phyloP scores from a whole-genome alignment of 495 filamentous ascomycete genomes.

The Aspergillus cavernicola region DNA sequence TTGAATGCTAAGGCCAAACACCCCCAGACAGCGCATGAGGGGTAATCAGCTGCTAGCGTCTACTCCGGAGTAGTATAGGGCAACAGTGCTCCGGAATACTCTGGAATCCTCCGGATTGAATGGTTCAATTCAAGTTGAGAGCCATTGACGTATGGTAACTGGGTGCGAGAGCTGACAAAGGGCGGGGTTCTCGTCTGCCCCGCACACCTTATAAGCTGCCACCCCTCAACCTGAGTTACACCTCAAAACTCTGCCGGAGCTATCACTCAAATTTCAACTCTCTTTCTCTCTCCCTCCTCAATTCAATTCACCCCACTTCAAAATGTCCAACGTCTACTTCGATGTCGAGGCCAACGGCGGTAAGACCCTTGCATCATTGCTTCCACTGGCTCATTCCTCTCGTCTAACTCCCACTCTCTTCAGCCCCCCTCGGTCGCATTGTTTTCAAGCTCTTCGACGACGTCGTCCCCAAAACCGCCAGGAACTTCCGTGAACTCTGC shows the following conservation, averaged over 20 bases:
- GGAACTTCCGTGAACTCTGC: conserved; percentile 96
- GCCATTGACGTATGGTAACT: too few relatives aligned
- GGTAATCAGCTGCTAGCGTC: too few relatives aligned
- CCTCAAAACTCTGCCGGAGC: background rate
- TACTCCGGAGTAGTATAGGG: too few relatives aligned
- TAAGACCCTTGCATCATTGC: background rate
- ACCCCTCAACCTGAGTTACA: too few relatives aligned
- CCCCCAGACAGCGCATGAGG: too few relatives aligned
- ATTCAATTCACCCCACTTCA: background rate
- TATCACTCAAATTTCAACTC: too few relatives aligned
- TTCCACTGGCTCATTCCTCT: too few relatives aligned
- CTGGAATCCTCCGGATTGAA: too few relatives aligned
- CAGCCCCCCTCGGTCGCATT: conserved; percentile 57
- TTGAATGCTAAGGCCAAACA: too few relatives aligned
- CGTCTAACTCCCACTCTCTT: background rate
- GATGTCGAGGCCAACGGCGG: background rate
- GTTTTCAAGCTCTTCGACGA: conserved; percentile 88
- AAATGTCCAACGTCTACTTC: conserved; percentile 6
- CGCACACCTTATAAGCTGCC: background rate
- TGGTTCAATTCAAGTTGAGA: too few relatives aligned
- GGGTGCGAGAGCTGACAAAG: background rate
- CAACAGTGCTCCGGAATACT: too few relatives aligned
- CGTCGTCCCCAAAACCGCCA: conserved; percentile 85
- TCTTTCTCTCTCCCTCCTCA: background rate
- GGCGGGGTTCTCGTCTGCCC: background rate